phyloP scores from a whole-genome alignment of 495 filamentous ascomycete species.

The Jackrogersella minutella region DNA sequence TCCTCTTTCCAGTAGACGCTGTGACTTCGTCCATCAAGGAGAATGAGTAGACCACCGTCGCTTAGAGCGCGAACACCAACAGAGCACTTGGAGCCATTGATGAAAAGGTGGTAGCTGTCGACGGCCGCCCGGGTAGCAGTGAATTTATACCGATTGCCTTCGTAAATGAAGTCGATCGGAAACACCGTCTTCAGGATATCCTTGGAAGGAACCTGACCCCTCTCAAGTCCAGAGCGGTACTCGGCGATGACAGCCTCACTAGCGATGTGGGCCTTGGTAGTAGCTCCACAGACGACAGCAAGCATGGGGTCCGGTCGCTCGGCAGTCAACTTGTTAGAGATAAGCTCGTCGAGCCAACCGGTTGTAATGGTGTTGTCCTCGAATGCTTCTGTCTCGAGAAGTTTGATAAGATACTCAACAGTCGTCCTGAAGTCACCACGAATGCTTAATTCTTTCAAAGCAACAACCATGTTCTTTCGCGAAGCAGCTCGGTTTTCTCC shows the following conservation, averaged over 20 bases:
- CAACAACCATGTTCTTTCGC: constrained; percentile 99
- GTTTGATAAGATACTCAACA: constrained; percentile 98
- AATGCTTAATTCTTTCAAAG: constrained; percentile 98
- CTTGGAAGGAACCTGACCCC: constrained; percentile 95
- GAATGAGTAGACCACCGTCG: constrained; percentile 92
- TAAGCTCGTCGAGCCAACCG: constrained; percentile 98
- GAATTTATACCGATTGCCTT: constrained; percentile 95
- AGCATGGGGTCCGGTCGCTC: constrained; percentile 93
- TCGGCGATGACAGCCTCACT: constrained; percentile 87
- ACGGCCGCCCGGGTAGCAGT: constrained; percentile 91
- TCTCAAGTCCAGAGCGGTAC: constrained; percentile 89
- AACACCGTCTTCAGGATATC: constrained; percentile 98
- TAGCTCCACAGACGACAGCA: constrained; percentile 91
- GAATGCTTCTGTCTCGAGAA: constrained; percentile 97
- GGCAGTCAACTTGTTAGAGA: constrained; percentile 95
- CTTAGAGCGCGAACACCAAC: constrained; percentile 92
- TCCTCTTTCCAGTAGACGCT: constrained; percentile 99
- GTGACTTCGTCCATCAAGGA: constrained; percentile 90
- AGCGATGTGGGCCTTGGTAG: constrained; percentile 92
- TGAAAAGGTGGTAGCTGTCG: constrained; percentile 98
- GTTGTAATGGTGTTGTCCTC: constrained; percentile 99
- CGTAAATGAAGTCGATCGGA: constrained; percentile 98
- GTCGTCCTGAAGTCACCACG: constrained; percentile 99
- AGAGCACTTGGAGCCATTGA: constrained; percentile 96
- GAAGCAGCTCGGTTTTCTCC: constrained; percentile 96